Conservation (phyloP, 2,329 filamentous ascomycete genomes). For the Colletotrichum falcatum region DNA sequence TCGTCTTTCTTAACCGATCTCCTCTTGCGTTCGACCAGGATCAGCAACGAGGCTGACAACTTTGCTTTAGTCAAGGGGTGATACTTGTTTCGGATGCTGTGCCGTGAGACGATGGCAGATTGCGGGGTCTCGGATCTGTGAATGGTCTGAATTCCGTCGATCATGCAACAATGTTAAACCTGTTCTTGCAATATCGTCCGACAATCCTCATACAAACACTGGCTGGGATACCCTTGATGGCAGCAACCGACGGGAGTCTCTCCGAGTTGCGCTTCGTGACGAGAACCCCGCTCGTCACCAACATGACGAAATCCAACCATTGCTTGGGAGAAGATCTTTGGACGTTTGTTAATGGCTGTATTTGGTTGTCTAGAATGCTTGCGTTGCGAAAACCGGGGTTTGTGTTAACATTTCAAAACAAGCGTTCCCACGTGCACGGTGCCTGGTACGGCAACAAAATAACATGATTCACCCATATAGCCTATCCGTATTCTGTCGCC, state of each 20-base stretch:
- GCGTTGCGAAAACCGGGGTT: not conserved
- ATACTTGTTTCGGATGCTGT: conserved; percentile 34
- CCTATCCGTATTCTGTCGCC: not conserved
- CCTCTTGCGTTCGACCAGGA: not conserved
- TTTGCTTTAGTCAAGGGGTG: not conserved
- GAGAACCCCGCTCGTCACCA: too few relatives aligned
- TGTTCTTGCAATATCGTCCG: conserved; percentile 27
- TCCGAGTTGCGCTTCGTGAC: too few relatives aligned
- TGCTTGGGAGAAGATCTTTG: not conserved
- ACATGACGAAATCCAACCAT: not conserved
- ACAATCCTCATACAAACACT: conserved; percentile 2
- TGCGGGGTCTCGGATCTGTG: conserved; percentile 19
- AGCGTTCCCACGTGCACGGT: not conserved
- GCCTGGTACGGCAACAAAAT: not conserved
- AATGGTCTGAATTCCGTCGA: conserved; percentile 1
- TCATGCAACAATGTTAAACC: conserved; percentile 13
- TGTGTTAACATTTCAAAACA: not conserved
- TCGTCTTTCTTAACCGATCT: not conserved
- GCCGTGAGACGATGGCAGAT: conserved; percentile 39
- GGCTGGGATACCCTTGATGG: conserved; percentile 22
- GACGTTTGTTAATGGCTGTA: not conserved
- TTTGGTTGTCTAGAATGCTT: not conserved
- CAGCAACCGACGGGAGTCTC: not conserved
- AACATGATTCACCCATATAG: not conserved
- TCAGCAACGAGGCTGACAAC: not conserved